These are phyloP conservation scores for Clarireedia sp. DNA, from an alignment of 2,329 filamentous ascomycete genomes.

Conservation along the genomic window DNA sequence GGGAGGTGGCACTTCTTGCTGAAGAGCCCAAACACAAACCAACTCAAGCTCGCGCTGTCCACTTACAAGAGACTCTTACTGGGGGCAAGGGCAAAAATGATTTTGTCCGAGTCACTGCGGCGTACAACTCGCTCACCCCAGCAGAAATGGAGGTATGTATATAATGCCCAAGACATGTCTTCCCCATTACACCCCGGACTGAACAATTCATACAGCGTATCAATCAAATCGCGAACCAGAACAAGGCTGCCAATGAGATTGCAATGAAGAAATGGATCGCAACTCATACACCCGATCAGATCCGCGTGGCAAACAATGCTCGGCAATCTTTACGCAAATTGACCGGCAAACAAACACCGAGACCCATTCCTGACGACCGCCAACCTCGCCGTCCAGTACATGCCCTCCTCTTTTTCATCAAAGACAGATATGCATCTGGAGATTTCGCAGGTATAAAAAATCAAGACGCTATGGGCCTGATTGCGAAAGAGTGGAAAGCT, in stretches of 20 bases:
- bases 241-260: slow-evolving; percentile 35
- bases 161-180: no score
- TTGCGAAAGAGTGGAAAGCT: slow-evolving; percentile 40
- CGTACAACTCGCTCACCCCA: slow-evolving; percentile 29
- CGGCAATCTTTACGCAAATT: slow-evolving; percentile 31
- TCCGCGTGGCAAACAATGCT: slow-evolving; percentile 51
- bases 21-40: slow-evolving; percentile 1
- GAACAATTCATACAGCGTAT: slow-evolving; percentile 37
- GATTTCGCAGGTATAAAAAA: slow-evolving; percentile 42
- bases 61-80: neutral
- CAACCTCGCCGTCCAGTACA: slow-evolving; percentile 35
- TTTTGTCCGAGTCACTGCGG: slow-evolving; percentile 14
- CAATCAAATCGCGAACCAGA: slow-evolving; percentile 41
- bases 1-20: neutral
- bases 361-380: slow-evolving; percentile 45
- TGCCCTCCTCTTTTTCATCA: slow-evolving; percentile 37
- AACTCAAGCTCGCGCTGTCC: neutral
- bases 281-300: slow-evolving; percentile 46
- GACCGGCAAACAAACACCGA: neutral
- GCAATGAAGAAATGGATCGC: slow-evolving; percentile 47
- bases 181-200: neutral
- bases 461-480: slow-evolving; percentile 34
- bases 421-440: slow-evolving; percentile 37
- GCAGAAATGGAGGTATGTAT: slow-evolving; percentile 32
- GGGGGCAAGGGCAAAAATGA: slow-evolving; percentile 5